Percentiles rank a stretch among this genome's conserved stretches.
Conservation (phyloP, 805 yeast genomes). For the Cyberlindnera mycetangii region DNA sequence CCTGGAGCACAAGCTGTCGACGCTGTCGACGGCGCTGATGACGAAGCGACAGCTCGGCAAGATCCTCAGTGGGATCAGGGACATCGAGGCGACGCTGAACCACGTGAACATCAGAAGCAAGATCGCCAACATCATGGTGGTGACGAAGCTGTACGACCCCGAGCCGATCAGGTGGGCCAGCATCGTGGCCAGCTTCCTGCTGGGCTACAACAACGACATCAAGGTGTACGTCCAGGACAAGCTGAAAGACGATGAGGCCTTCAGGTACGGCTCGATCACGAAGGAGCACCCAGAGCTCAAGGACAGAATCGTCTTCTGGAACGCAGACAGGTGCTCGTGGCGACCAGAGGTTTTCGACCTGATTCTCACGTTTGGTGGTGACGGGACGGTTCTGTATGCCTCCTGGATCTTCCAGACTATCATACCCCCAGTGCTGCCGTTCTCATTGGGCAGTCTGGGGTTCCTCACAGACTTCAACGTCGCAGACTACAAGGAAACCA, state of each 20-base stretch:
- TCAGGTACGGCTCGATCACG: slow-evolving; percentile 12
- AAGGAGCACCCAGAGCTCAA: slow-evolving; percentile 7
- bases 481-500: slow-evolving; percentile 32
- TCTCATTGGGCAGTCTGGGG: slow-evolving; percentile 65
- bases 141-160: slow-evolving; percentile 31
- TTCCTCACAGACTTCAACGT: slow-evolving; percentile 56
- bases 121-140: slow-evolving; percentile 27
- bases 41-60: slow-evolving; percentile 27
- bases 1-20: slow-evolving; percentile 18
- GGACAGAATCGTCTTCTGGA: slow-evolving; percentile 25
- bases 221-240: slow-evolving; percentile 24
- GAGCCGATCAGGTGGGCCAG: slow-evolving; percentile 31
- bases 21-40: slow-evolving; percentile 24
- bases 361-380: slow-evolving; percentile 67
- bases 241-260: slow-evolving; percentile 9
- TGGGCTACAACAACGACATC: slow-evolving; percentile 20
- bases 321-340: slow-evolving; percentile 24
- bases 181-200: slow-evolving; percentile 21
- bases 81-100: slow-evolving; percentile 29
- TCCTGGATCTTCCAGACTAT: slow-evolving; percentile 55
- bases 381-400: slow-evolving; percentile 66
- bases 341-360: slow-evolving; percentile 46
- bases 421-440: slow-evolving; percentile 66
- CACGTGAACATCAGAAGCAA: slow-evolving; percentile 29
- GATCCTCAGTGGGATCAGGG: slow-evolving; percentile 29